Percentiles rank a stretch among this genome's conserved stretches.
Evolutionary conservation across 163 green algal genomes (phyloP).

Genomic region (Volvox carteri): DNA sequence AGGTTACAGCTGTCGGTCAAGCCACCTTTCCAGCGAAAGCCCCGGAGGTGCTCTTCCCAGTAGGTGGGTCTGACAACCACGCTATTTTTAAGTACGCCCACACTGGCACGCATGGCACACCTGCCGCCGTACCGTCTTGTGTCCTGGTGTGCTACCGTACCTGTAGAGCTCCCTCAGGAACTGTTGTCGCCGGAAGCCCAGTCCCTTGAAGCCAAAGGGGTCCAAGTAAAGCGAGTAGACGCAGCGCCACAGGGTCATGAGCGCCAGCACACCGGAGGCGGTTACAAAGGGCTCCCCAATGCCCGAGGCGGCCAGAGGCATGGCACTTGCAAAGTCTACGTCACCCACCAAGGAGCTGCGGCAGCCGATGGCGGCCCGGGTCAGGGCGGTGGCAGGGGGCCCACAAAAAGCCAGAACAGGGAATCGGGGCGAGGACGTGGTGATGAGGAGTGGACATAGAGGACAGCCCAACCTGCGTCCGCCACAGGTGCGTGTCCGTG

Average conservation of each 20-base stretch:
- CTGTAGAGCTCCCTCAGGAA: conserved; percentile 49
- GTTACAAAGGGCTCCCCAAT: conserved; percentile 77
- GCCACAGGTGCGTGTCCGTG: too few species aligned
- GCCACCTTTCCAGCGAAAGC: too few species aligned
- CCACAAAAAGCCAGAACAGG: too few species aligned
- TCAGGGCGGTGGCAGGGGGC: not conserved
- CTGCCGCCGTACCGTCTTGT: not conserved
- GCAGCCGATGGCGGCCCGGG: not conserved
- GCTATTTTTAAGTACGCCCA: too few species aligned
- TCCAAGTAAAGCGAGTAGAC: conserved; percentile 73
- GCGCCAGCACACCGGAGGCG: conserved; percentile 70
- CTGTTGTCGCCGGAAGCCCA: conserved; percentile 52
- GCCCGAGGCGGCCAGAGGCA: conserved; percentile 76
- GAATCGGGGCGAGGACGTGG: too few species aligned
- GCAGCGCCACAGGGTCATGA: conserved; percentile 77
- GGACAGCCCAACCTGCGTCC: too few species aligned
- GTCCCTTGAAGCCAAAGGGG: conserved; percentile 19
- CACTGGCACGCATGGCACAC: too few species aligned
- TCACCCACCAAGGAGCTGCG: conserved; percentile 64
- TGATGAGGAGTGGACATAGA: too few species aligned
- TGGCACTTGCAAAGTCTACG: conserved; percentile 60
- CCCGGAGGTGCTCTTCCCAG: too few species aligned
- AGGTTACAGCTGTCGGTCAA: too few species aligned
- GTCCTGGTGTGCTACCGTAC: not conserved
- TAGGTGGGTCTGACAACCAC: too few species aligned